Base-by-base conservation (phyloP, 2,329 filamentous ascomycete genomes). In the Didymella pinodella region DNA sequence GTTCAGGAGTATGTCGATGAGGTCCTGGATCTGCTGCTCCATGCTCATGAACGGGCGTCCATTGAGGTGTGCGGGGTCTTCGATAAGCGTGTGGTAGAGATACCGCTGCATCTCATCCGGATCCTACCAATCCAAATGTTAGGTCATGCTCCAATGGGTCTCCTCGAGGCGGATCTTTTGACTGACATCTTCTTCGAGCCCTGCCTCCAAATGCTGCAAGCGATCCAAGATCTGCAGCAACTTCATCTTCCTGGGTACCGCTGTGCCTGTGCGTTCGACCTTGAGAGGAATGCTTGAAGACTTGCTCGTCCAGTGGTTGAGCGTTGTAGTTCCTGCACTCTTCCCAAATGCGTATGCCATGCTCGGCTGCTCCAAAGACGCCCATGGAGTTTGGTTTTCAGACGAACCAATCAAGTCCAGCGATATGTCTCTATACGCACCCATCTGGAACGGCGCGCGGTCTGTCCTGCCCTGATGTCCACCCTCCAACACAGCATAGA, bases 331-430 rank as follows among this genome's bases (percentile, higher is more conserved):
- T 6, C 90, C 90, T 0, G 89, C 86, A 22, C 85, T 81, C 48
- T 80, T 79, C 12, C 90, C 90, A 73, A 86, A 89, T 64, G 83
- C 85, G 71, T 90, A 90, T 0, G 86, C 83, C 75, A 88, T 87
- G 71, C 88, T 91, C 4, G 90, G 90, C 68, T 92, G 89, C 70
- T 93, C 90, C 26, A 92, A 80, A 1, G 89, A 88, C 62, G 89
- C 85, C 90, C 88, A 92, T 2, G 88, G 88, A 59, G 73, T 74
- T 38, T 76, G 70, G 50, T 66, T 70, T 14, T 78, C 73, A n/a
- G 63, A 68, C 16, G 70, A 61, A 11, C 66, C 75, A 14, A 70
- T 73, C 65, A 79, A 67, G 40, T 76, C 76, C 52, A 79, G 66
- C 16, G 77, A 77, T 7, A 78, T 75, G 29, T 76, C 74, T 34